Conservation (phyloP, 2,329 filamentous ascomycete species). For the Phialocephala sp. region DNA sequence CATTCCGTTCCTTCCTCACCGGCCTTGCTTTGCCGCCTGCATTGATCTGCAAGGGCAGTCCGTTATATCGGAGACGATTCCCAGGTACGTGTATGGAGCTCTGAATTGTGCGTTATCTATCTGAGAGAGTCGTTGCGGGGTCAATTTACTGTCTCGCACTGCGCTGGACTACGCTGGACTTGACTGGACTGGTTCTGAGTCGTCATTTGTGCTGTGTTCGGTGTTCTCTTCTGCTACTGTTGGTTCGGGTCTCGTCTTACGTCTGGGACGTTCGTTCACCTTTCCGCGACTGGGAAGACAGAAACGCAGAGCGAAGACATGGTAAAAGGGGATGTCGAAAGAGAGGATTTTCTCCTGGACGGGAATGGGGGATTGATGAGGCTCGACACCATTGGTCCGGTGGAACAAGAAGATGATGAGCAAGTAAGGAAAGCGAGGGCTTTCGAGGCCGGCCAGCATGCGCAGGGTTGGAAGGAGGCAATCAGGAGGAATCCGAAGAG, state of each 20-base stretch:
- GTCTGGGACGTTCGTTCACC: not conserved
- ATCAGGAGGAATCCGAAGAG: slow-evolving; percentile 26
- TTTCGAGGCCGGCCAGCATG: slow-evolving; percentile 19
- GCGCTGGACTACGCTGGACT: too few relatives aligned
- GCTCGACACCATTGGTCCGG: not conserved
- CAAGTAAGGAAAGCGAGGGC: slow-evolving; percentile 1
- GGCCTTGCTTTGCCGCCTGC: not conserved
- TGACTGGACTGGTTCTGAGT: too few relatives aligned
- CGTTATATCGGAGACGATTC: slow-evolving; percentile 9
- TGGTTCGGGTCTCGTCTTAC: not conserved
- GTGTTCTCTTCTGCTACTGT: not conserved
- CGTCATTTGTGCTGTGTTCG: too few relatives aligned
- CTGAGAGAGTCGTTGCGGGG: not conserved
- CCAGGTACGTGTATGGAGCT: not conserved
- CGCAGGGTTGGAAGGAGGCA: slow-evolving; percentile 27
- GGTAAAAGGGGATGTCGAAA: not conserved
- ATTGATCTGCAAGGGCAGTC: not conserved
- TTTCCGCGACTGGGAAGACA: not conserved
- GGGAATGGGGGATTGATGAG: not conserved
- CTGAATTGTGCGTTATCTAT: not conserved
- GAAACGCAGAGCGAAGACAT: not conserved
- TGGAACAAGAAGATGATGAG: not conserved
- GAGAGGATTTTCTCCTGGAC: not conserved
- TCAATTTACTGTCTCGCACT: too few relatives aligned
- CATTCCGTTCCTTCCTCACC: slow-evolving; percentile 8